Evolutionary conservation across 2,329 filamentous ascomycete species (phyloP).

Genomic region (Hypoxylon sp.): DNA sequence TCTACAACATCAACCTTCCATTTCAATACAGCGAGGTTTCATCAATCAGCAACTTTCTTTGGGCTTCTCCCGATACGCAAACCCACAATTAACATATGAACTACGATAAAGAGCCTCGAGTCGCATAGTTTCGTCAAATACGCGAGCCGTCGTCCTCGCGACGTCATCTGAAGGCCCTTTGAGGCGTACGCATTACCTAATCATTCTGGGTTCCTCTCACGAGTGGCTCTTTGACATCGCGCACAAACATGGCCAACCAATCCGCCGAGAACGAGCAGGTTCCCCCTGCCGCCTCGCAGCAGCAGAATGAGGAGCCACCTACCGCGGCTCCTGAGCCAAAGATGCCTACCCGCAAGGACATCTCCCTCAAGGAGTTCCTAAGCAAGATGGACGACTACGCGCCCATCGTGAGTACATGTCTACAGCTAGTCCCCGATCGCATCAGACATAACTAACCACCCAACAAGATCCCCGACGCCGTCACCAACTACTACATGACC

Average conservation of each 20-base stretch:
- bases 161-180: constrained; percentile 16
- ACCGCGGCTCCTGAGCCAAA: constrained; percentile 65
- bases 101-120: constrained; percentile 3
- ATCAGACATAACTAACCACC: constrained; percentile 14
- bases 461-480: constrained; percentile 93
- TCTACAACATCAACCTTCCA: constrained; percentile 11
- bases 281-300: constrained; percentile 47
- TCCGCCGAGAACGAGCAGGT: constrained; percentile 54
- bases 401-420: constrained; percentile 79
- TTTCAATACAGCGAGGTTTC: background rate
- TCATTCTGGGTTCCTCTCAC: background rate
- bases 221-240: background rate
- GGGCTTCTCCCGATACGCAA: background rate
- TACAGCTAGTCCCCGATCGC: background rate
- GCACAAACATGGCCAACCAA: constrained; percentile 47
- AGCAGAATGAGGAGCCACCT: constrained; percentile 47
- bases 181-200: constrained; percentile 4
- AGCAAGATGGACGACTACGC: constrained; percentile 98
- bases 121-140: background rate
- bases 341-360: constrained; percentile 88
- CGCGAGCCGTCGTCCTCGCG: constrained; percentile 3
- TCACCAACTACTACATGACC: constrained; percentile 98
- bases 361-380: constrained; percentile 91
- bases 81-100: background rate
- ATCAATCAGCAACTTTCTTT: constrained; percentile 7